Evolutionary conservation across 257 asterid species (phyloP).

Genomic region (Plantago ovata): DNA sequence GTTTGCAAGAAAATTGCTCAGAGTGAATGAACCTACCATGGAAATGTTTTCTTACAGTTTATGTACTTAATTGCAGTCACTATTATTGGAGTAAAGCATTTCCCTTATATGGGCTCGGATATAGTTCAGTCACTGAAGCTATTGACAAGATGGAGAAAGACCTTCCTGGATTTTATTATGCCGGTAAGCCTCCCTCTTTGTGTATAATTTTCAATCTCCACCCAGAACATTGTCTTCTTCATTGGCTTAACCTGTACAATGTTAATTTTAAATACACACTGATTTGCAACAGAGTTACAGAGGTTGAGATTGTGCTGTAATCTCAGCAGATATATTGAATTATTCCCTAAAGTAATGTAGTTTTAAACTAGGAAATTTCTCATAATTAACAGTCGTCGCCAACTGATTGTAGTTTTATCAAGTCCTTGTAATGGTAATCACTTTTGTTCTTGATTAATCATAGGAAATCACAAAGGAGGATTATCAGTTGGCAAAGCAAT

Average conservation of each 20-base stretch:
- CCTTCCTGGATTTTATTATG: conserved; percentile 87
- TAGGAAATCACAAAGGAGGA: conserved; percentile 95
- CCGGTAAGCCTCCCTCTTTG: conserved; percentile 44
- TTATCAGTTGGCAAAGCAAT: conserved; percentile 90
- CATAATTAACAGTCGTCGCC: not conserved
- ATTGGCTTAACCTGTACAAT: not conserved
- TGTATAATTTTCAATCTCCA: not conserved
- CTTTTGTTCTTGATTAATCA: conserved; percentile 16
- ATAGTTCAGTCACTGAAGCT: conserved; percentile 57
- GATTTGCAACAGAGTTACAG: conserved; percentile 3
- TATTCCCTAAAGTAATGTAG: not conserved
- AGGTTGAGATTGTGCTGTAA: not conserved
- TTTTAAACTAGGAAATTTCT: conserved; percentile 9
- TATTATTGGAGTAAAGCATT: conserved; percentile 82
- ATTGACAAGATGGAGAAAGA: conserved; percentile 75
- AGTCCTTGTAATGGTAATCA: conserved; percentile 3
- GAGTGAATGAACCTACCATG: conserved; percentile 20
- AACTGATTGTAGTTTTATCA: conserved; percentile 6
- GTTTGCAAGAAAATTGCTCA: conserved; percentile 6
- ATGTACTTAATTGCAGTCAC: conserved; percentile 60
- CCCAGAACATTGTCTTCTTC: not conserved
- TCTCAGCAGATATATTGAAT: not conserved
- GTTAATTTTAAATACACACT: too few species aligned
- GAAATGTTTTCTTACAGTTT: conserved; percentile 25
- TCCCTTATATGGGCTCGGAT: conserved; percentile 69